Percentiles rank a stretch among this genome's conserved stretches.
Evolutionary conservation across 2,329 filamentous ascomycete genomes (phyloP).

Genomic region (Sodiomyces alkalinus): DNA sequence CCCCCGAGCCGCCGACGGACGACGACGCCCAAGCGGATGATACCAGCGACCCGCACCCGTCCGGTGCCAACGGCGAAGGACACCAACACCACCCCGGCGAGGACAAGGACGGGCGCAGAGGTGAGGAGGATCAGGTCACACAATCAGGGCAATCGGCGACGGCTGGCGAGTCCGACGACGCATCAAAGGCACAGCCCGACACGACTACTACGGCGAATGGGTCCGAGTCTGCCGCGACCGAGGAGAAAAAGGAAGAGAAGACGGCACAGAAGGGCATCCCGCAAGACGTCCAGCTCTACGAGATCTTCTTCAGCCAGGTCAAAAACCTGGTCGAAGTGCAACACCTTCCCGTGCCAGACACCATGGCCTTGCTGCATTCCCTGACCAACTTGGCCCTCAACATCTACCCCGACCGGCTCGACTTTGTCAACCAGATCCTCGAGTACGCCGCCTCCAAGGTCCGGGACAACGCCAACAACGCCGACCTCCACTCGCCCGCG

Average conservation of each 20-base stretch:
- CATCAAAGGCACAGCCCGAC: slow-evolving; percentile 30
- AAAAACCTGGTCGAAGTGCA: slow-evolving; percentile 86
- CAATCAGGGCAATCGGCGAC: too few species aligned
- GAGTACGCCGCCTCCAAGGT: slow-evolving; percentile 80
- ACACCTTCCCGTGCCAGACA: slow-evolving; percentile 84
- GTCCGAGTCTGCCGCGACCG: slow-evolving; percentile 14
- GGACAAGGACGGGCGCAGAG: too few species aligned
- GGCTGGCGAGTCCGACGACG: slow-evolving; percentile 13
- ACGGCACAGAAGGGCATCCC: slow-evolving; percentile 39
- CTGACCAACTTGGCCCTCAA: slow-evolving; percentile 86
- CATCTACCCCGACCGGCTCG: slow-evolving; percentile 82
- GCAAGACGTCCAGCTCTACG: slow-evolving; percentile 75
- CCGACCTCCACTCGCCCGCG: slow-evolving; percentile 79
- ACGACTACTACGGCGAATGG: slow-evolving; percentile 33
- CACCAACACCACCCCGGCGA: too few species aligned
- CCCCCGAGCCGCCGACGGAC: slow-evolving; percentile 2
- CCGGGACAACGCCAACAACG: slow-evolving; percentile 76
- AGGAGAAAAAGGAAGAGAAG: slow-evolving; percentile 6
- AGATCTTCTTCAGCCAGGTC: slow-evolving; percentile 95
- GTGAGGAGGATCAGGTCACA: too few species aligned
- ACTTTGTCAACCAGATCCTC: slow-evolving; percentile 91
- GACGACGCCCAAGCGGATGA: slow-evolving; percentile 12
- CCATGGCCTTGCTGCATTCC: slow-evolving; percentile 85
- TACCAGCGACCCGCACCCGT: slow-evolving; percentile 17
- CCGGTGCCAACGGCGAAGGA: slow-evolving; percentile 12